Base-by-base conservation (phyloP, 768 basidiomycete species). In the Leccinum barrowsii region DNA sequence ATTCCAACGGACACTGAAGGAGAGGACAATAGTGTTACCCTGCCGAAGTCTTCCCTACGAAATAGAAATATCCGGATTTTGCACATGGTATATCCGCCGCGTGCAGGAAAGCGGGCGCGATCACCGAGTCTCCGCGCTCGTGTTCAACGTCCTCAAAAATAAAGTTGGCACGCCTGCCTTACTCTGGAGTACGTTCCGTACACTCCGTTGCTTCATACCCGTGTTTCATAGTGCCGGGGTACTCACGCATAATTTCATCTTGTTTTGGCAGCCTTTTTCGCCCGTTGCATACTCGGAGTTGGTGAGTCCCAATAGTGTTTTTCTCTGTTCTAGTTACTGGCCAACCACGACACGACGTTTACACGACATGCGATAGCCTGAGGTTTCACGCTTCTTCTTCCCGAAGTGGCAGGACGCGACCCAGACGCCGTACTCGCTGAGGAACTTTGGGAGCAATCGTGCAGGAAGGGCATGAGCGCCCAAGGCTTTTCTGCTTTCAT, bases 71-170 rank as follows among this genome's bases (percentile, higher is more conserved):
- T 73, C 81, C 84, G 48, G 87, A 85, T 24, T 80, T 81, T 50
- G 89, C 89, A 13, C 90, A 91, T 67, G 90, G 90, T 28, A 74
- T 89, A 13, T 85, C 83, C 3, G 89, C 90, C 3, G 90, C 89
- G 0, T 74, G 74, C 42, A 90, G 90, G 22, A 92, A 92, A 68
- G 77, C 75, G 0, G 90, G 90, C 54, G 90, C 90, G 0, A 90
- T 92, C 76, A n/a, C n/a, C n/a, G n/a, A n/a, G 80, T 90, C 62
- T 84, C 86, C 11, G 85, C 86, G 1, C 80, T 90, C 44, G 87
- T 78, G 2, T 90, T 91, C 76, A 89, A 88, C 71, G 74, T 78
- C 1, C 77, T n/a, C n/a, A n/a, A n/a, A n/a, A n/a, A n/a, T n/a
- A n/a, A n/a, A n/a, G n/a, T n/a, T n/a, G n/a, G n/a, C n/a, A n/a